Evolutionary conservation across 2,329 filamentous ascomycete genomes (phyloP).

Genomic region (Beauveria scarabaeidicola): DNA sequence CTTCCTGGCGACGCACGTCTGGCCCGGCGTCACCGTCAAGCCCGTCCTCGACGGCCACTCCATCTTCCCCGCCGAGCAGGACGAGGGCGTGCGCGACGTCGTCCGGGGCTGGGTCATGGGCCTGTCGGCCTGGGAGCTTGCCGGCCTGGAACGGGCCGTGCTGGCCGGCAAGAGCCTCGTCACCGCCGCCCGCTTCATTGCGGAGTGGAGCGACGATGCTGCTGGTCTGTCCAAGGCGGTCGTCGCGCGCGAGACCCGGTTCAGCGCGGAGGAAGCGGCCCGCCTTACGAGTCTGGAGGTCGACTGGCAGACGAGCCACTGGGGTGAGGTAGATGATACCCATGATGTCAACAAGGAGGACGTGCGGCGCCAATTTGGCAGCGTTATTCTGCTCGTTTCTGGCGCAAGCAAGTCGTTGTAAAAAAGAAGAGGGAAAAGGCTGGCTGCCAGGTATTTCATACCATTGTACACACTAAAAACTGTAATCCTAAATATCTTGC

Average conservation of each 20-base stretch:
- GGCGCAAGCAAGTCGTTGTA: conserved; percentile 34
- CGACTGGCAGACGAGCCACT: conserved; percentile 78
- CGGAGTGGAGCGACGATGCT: conserved; percentile 79
- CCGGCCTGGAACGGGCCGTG: conserved; percentile 74
- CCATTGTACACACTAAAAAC: conserved; percentile 1
- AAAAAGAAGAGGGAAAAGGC: not conserved
- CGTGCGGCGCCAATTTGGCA: conserved; percentile 76
- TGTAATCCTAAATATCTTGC: not conserved
- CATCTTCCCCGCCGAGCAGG: conserved; percentile 69
- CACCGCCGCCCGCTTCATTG: conserved; percentile 64
- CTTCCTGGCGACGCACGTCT: conserved; percentile 64
- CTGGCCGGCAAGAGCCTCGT: conserved; percentile 83
- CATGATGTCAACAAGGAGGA: conserved; percentile 96
- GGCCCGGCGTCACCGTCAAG: conserved; percentile 70
- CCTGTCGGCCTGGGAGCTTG: conserved; percentile 71
- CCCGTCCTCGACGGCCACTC: conserved; percentile 73
- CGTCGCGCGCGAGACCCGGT: conserved; percentile 33
- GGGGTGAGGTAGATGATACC: conserved; percentile 97
- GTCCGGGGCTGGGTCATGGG: conserved; percentile 69
- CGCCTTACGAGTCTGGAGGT: conserved; percentile 75
- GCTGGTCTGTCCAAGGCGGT: conserved; percentile 35
- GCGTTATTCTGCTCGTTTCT: conserved; percentile 71
- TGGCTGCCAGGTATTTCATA: not conserved
- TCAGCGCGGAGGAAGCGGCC: conserved; percentile 73
- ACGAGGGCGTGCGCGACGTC: conserved; percentile 64